Base-by-base conservation (phyloP, 1,284 basidiomycete species). In the Rhodotorula sp. region DNA sequence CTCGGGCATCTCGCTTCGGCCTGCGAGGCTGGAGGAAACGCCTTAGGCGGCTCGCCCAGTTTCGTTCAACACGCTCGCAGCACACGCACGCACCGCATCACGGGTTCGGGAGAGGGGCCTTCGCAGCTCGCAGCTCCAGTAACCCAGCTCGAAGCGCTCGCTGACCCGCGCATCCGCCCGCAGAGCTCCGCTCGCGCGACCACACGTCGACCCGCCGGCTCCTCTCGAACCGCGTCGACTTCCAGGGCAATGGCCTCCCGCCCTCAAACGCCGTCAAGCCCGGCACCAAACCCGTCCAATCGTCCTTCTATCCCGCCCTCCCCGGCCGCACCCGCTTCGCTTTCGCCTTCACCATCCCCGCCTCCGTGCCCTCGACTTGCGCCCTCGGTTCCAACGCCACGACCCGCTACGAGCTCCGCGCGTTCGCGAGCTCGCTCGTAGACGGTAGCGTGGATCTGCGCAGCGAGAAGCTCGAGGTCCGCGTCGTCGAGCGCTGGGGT, bases 251-350 rank as follows among this genome's bases (percentile, higher is more conserved):
- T 3, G 56, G 67, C 13, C 67, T 78, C 36, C 79, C 80, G 3
- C 79, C 79, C 15, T 77, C 76, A 32, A 78, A 78, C 70, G 80
- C 80, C 39, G 76, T 78, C 27, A 59, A 65, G 21, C 57, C 64
- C 34, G 54, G 57, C 59, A 60, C 75, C 19, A 53, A 34, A 8
- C 69, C 75, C 1, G 44, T 70, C 21, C 61, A 71, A 32, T 67
- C 70, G 29, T 34, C 44, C 21, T 78, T 74, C 64, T 80, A 74
- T 55, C 77, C 77, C 8, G 79, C 79, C 1, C 71, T 78, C 10
- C 64, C 73, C 54, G 80, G 80, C n/a, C 71, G 73, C n/a, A 80
- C 80, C 10, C 73, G 78, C 55, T 80, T 80, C 70, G 70, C 71
- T 27, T 79, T 80, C 68, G 61, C 64, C 5, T 80, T 80, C 63